Percentiles rank a stretch among this genome's conserved stretches.
Conservation (phyloP, 495 filamentous ascomycete species). For the Amphirosellinia nigrospora region DNA sequence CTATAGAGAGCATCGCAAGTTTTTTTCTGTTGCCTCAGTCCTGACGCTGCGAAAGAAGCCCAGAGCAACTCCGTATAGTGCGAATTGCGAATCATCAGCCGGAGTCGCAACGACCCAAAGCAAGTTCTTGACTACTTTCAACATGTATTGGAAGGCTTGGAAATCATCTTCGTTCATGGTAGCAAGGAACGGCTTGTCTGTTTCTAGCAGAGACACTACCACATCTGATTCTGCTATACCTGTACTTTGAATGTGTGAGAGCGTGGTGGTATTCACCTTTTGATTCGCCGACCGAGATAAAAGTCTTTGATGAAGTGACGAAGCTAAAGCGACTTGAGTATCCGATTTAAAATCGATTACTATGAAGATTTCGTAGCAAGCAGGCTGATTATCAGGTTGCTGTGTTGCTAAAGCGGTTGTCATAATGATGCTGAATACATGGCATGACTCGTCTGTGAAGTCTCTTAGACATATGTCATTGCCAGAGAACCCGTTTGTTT, state of each 20-base stretch:
- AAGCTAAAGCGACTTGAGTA: conserved; percentile 25
- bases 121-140: conserved; percentile 37
- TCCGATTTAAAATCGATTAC: conserved; percentile 30
- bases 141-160: conserved; percentile 41
- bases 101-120: conserved; percentile 40
- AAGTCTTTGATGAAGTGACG: conserved; percentile 15
- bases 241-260: conserved; percentile 23
- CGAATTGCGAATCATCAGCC: conserved; percentile 28
- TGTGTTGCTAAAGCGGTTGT: conserved; percentile 35
- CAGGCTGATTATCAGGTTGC: background rate
- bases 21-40: conserved; percentile 37
- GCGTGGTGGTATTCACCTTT: conserved; percentile 8
- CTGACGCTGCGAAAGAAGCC: conserved; percentile 42
- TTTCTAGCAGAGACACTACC: conserved; percentile 54
- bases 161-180: conserved; percentile 41
- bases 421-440: conserved; percentile 52
- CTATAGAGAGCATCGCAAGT: conserved; percentile 39
- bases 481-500: conserved; percentile 50
- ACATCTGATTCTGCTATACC: conserved; percentile 29
- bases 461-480: conserved; percentile 45
- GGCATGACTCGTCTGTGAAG: conserved; percentile 31
- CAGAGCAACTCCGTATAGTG: conserved; percentile 30
- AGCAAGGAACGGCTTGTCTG: conserved; percentile 52
- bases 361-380: conserved; percentile 21
- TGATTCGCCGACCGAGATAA: conserved; percentile 5